Conservation (phyloP, 257 asterid genomes). For the Rehmannia glutinosa region DNA sequence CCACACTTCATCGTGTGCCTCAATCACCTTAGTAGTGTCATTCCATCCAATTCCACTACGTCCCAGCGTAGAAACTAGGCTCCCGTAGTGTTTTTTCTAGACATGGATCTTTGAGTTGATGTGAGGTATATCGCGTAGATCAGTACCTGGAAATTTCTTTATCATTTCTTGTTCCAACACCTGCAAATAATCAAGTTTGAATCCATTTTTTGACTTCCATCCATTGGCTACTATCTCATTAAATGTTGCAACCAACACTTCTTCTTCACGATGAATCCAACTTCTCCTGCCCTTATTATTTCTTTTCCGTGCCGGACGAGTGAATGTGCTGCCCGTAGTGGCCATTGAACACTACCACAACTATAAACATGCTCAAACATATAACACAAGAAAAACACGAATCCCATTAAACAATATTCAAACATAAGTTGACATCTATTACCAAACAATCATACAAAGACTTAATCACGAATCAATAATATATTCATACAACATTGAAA, state of each 20-base stretch:
- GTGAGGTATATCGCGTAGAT: background rate
- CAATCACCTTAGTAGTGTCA: background rate
- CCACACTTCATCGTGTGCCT: background rate
- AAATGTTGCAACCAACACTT: background rate
- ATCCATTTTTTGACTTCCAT: background rate
- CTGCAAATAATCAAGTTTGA: background rate
- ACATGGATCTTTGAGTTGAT: background rate
- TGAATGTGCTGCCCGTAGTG: background rate
- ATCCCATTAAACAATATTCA: no score
- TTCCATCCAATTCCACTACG: background rate
- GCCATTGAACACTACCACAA: background rate
- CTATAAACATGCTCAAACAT: no score
- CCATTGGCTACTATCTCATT: background rate
- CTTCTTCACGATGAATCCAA: background rate
- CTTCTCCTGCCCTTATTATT: background rate
- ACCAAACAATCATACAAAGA: no score
- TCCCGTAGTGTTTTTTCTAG: background rate
- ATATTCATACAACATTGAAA: no score
- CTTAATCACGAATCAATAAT: no score
- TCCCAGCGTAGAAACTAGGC: background rate
- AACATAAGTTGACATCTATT: no score
- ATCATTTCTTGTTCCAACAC: background rate
- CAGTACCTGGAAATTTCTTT: background rate
- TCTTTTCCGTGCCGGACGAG: background rate
- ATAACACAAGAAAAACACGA: no score